Evolutionary conservation across 345 rosid genomes (phyloP).

Genomic region (Trapa bicornis): DNA sequence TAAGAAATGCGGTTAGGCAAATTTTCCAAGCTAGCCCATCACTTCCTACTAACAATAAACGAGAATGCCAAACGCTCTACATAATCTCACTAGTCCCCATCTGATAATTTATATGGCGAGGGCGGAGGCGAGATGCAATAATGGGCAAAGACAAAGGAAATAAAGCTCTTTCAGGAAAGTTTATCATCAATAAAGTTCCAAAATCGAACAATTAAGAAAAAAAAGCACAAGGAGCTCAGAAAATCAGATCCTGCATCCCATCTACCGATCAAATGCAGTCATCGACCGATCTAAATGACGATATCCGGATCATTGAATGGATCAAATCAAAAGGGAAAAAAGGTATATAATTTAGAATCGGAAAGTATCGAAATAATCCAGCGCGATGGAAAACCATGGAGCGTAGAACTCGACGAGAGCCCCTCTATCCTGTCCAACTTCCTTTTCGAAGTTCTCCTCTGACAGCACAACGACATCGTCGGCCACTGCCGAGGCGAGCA

Average conservation of each 20-base stretch:
- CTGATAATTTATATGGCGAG: background rate
- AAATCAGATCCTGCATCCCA: background rate
- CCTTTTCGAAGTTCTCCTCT: slow-evolving; percentile 88
- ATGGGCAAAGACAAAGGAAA: background rate
- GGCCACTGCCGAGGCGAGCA: slow-evolving; percentile 47
- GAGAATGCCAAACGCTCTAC: too few species aligned
- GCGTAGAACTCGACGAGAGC: slow-evolving; percentile 99
- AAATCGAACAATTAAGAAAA: background rate
- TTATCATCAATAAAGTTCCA: background rate
- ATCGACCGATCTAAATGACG: background rate
- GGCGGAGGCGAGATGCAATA: background rate
- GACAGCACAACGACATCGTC: slow-evolving; percentile 79
- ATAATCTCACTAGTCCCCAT: too few species aligned
- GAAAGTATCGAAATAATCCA: background rate
- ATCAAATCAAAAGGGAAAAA: background rate
- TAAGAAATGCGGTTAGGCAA: too few species aligned
- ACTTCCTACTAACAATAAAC: too few species aligned
- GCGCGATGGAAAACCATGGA: slow-evolving; percentile 50
- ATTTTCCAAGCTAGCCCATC: too few species aligned
- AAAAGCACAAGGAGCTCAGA: background rate
- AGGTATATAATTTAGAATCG: background rate
- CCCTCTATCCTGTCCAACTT: slow-evolving; percentile 80
- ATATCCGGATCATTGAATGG: background rate
- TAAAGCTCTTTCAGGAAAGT: background rate
- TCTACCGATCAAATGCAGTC: background rate